Conservation (phyloP, 2,329 filamentous ascomycete genomes). For the Lasiodiplodia citricola region DNA sequence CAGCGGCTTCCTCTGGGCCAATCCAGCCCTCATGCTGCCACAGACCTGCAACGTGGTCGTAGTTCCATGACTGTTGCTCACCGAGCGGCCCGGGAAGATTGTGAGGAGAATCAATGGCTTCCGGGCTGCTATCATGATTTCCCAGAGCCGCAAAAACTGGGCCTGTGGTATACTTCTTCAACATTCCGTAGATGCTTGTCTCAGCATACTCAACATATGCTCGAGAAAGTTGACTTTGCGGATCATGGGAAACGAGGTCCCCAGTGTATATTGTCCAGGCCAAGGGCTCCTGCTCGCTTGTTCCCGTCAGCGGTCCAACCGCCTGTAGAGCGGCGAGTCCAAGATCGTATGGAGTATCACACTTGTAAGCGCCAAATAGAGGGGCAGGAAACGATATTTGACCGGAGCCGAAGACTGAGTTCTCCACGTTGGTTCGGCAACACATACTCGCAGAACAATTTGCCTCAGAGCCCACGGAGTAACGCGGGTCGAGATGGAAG, state of each 20-base stretch:
- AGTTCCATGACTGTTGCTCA: slow-evolving; percentile 64
- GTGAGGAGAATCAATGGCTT: slow-evolving; percentile 59
- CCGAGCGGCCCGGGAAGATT: slow-evolving; percentile 59
- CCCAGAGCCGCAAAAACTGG: slow-evolving; percentile 63
- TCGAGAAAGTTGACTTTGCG: slow-evolving; percentile 57
- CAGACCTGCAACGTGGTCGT: slow-evolving; percentile 59
- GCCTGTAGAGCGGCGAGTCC: slow-evolving; percentile 62
- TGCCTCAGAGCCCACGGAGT: slow-evolving; percentile 58
- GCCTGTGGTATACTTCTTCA: slow-evolving; percentile 61
- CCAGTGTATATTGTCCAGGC: slow-evolving; percentile 64
- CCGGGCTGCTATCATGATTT: slow-evolving; percentile 63
- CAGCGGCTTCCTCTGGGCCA: slow-evolving; percentile 47
- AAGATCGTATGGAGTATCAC: slow-evolving; percentile 65
- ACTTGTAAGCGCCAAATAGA: slow-evolving; percentile 60
- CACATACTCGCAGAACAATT: slow-evolving; percentile 60
- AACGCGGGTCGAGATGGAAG: slow-evolving; percentile 62
- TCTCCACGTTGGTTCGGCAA: slow-evolving; percentile 54
- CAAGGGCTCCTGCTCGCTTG: slow-evolving; percentile 48
- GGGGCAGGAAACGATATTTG: slow-evolving; percentile 55
- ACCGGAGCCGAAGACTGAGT: slow-evolving; percentile 40
- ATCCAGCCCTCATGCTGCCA: slow-evolving; percentile 65
- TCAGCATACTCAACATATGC: slow-evolving; percentile 62
- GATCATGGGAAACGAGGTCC: slow-evolving; percentile 62
- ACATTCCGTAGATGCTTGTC: slow-evolving; percentile 58
- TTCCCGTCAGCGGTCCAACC: slow-evolving; percentile 62